Base-by-base conservation (phyloP, 2,329 filamentous ascomycete species). In the Microcera coccophila region DNA sequence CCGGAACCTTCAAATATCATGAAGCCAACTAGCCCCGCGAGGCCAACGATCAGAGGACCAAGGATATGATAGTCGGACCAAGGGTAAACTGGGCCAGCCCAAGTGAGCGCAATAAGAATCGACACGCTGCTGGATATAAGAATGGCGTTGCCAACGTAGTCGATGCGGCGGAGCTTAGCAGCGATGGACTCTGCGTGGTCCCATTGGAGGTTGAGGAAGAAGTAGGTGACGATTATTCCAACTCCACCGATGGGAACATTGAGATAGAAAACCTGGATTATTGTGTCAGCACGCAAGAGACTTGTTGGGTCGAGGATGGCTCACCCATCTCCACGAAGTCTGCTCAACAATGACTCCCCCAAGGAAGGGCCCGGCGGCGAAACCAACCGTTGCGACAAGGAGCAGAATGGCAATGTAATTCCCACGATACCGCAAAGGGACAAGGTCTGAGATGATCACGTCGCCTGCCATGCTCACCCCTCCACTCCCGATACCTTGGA, bases 341-440 rank as follows among this genome's bases (percentile, higher is more conserved):
- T 53, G 52, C 38, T 60, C 39, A 2, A 54, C 56, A 21, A 62
- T 45, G 14, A 50, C 33, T 10, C 62, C 62, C 0, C 62, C 64
- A 8, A 68, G 37, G 4, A 68, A 57, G 0, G 65, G 63, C 0
- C 62, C 69, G 11, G 65, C 44, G 0, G 58, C 58, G 11, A 59
- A 62, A 0, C 68, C 69, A n/a, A 72, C 44, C 3, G 60, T 59
- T 35, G 57, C 59, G 0, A 65, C 52, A 2, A 59, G 35, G 4
- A 66, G 47, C 3, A 71, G 47, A 2, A 67, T 55, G 3, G 57
- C 62, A 21, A 68, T 57, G 37, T 68, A 76, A 8, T 66, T 66
- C 1, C 70, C 68, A 36, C 75, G 58, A 39, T 76, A 62, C 3
- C 70, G 60, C 3, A 79, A 54, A 0, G 75, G 72, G 0, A 78